Percentiles rank a stretch among this genome's conserved stretches.
Conservation (phyloP, 2,329 filamentous ascomycete genomes). For the Fusarium oligoseptatum region DNA sequence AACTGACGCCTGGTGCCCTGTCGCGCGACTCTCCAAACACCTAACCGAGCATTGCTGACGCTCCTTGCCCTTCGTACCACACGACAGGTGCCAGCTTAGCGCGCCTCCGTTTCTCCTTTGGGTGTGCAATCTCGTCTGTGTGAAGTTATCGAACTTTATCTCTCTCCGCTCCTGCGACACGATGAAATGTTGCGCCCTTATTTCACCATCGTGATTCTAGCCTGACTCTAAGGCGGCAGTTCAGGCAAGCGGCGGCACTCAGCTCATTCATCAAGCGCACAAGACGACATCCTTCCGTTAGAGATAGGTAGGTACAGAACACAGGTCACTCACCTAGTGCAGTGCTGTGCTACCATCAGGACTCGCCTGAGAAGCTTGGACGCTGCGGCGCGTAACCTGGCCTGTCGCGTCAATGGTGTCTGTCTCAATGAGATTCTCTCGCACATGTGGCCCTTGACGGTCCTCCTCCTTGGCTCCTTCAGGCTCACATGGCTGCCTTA, state of each 20-base stretch:
- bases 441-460: not conserved
- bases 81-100: slow-evolving; percentile 31
- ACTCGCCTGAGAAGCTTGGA: not conserved
- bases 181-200: slow-evolving; percentile 1
- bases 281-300: not conserved
- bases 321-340: not conserved
- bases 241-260: slow-evolving; percentile 1
- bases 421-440: not conserved
- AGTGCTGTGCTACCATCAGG: not conserved
- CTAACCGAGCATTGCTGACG: slow-evolving; percentile 22
- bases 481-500: slow-evolving; percentile 1
- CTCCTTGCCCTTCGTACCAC: slow-evolving; percentile 26
- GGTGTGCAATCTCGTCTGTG: slow-evolving; percentile 35
- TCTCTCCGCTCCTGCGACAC: not conserved
- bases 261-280: not conserved
- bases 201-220: slow-evolving; percentile 10
- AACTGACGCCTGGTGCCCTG: slow-evolving; percentile 36
- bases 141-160: slow-evolving; percentile 19
- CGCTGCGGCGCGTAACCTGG: not conserved
- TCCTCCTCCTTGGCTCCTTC: not conserved
- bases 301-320: not conserved
- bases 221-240: slow-evolving; percentile 12
- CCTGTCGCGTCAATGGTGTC: not conserved
- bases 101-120: slow-evolving; percentile 27
- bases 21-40: slow-evolving; percentile 38